Base-by-base conservation (phyloP, 306 rosid species). In the Quercus robur region DNA sequence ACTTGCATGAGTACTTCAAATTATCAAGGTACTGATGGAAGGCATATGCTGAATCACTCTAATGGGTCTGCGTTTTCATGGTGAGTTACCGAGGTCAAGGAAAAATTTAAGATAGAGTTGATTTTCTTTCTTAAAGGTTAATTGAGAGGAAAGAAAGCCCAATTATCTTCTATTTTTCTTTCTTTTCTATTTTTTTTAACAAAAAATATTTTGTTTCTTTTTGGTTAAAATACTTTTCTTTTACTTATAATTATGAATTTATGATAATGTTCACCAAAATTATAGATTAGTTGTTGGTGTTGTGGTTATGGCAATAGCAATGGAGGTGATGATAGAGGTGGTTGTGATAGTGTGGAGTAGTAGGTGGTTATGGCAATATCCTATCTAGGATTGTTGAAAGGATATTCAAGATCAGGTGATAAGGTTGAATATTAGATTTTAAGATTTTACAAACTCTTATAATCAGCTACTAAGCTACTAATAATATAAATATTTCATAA, bases 1-100 rank as follows among this genome's bases (percentile, higher is more conserved):
- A 76, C 70, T 58, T 81, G 69, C 82, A 57, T 84, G 21, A 79
- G 54, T 52, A 67, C 82, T 71, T 77, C 86, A 75, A 74, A 76
- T 79, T 71, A 75, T 66, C 83, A 89, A 74, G 77, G 72, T 56
- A 78, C 81, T 63, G 87, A 75, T 56, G 92, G 88, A 70, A 63
- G 80, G 77, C 84, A 80, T 77, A 76, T 74, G 19, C 86, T 88
- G 78, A 87, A 85, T 81, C 93, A 78, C 77, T 91, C 97, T 70
- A 75, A 83, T 79, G 86, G 84, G 52, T 91, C 97, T 74, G 92
- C 97, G 26, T 93, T 93, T 84, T 85, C 97, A 81, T 23, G 88
- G 97, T 93, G 70, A 87, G 93, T 69, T 41, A 77, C 35, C 14
- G 35, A 64, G 52, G 51, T 67, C n/a, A 35, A 74, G 62, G 80